These are phyloP conservation scores for Cryphonectria nitschkei DNA, from an alignment of 2,329 filamentous ascomycete species.

Conservation along the genomic window DNA sequence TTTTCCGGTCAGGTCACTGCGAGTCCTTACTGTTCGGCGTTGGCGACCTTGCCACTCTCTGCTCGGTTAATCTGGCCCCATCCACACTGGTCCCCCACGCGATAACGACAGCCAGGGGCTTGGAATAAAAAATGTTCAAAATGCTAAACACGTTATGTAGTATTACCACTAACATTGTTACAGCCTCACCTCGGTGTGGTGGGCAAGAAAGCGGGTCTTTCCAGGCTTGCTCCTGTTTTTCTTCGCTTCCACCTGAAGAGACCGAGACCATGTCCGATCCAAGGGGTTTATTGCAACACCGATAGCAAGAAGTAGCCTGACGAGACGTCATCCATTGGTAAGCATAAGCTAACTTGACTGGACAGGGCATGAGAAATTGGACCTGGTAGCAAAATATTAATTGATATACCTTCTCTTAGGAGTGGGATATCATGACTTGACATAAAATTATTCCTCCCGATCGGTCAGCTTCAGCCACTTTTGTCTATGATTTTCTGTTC, in stretches of 20 bases:
- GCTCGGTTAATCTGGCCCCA: too few species aligned
- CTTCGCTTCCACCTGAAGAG: neutral
- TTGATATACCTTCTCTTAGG: neutral
- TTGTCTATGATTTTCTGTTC: neutral
- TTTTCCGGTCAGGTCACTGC: neutral
- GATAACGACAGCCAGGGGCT: neutral
- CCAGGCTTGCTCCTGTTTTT: neutral
- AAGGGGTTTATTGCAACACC: neutral
- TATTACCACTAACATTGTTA: neutral
- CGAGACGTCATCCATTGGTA: neutral
- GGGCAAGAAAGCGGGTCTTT: neutral
- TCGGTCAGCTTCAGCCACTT: neutral
- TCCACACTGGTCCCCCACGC: neutral
- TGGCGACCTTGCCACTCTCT: neutral
- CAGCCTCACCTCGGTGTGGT: neutral
- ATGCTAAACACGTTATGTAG: neutral
- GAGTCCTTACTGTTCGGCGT: neutral
- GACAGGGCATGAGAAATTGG: neutral
- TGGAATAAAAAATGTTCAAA: neutral
- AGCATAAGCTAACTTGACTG: neutral
- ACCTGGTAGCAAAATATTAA: neutral
- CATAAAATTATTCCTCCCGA: neutral
- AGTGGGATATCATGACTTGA: neutral
- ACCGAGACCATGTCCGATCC: neutral
- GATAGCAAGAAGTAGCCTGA: neutral